Evolutionary conservation across 1,139 yeast species (phyloP).

Genomic region (Geotrichum histeridarum): DNA sequence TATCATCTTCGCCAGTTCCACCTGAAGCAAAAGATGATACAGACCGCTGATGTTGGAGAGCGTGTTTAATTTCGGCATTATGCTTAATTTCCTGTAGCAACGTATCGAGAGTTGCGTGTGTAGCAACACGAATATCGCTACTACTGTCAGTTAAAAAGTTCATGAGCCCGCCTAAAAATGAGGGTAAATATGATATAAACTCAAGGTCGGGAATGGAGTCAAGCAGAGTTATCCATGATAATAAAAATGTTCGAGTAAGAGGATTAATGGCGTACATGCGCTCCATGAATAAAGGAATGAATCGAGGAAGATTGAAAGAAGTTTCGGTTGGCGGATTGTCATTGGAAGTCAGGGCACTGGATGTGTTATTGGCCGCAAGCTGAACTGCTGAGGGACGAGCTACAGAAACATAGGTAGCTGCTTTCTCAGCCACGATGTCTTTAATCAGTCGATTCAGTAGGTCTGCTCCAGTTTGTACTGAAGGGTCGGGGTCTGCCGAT

Average conservation of each 20-base stretch:
- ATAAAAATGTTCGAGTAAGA: slow-evolving; percentile 81
- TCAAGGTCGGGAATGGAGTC: slow-evolving; percentile 93
- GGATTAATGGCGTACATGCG: slow-evolving; percentile 91
- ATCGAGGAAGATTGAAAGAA: slow-evolving; percentile 80
- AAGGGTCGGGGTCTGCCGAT: slow-evolving; percentile 88
- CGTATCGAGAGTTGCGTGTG: slow-evolving; percentile 69
- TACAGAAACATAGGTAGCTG: slow-evolving; percentile 83
- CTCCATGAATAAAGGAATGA: slow-evolving; percentile 84
- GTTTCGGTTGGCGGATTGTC: slow-evolving; percentile 38
- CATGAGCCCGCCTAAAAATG: slow-evolving; percentile 79
- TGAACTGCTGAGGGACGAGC: slow-evolving; percentile 50
- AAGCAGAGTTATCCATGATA: slow-evolving; percentile 85
- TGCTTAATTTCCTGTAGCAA: slow-evolving; percentile 76
- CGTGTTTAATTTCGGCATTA: slow-evolving; percentile 61
- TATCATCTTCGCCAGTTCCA: background rate
- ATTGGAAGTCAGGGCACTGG: slow-evolving; percentile 12
- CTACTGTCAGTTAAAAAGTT: slow-evolving; percentile 78
- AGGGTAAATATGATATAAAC: slow-evolving; percentile 78
- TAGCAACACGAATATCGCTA: slow-evolving; percentile 79
- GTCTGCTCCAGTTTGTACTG: slow-evolving; percentile 95
- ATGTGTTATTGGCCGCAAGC: slow-evolving; percentile 30
- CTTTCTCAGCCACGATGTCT: slow-evolving; percentile 93
- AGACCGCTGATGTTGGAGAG: slow-evolving; percentile 16
- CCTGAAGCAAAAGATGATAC: background rate
- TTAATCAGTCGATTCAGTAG: slow-evolving; percentile 83